These are phyloP conservation scores for Aspergillus diversus DNA, from an alignment of 495 filamentous ascomycete genomes.

Conservation along the genomic window DNA sequence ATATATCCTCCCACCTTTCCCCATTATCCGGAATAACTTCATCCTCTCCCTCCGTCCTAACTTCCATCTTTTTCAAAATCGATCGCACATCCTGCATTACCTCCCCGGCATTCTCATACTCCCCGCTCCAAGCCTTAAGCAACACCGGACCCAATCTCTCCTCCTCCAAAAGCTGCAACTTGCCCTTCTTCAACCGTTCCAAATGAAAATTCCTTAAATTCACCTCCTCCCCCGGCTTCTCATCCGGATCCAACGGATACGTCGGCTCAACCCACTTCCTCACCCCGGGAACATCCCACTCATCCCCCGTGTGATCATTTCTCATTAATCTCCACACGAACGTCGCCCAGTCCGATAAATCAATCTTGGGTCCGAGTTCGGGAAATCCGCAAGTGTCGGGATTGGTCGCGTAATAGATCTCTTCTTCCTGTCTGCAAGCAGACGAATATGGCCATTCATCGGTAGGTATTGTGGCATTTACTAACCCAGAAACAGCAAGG, in stretches of 20 bases:
- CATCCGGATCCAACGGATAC: neutral
- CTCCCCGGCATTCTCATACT: conserved; percentile 13
- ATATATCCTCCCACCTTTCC: neutral
- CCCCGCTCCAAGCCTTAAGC: conserved; percentile 15
- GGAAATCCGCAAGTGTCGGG: neutral
- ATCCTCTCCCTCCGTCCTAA: conserved; percentile 8
- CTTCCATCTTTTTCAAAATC: conserved; percentile 1
- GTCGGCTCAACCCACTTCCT: conserved; percentile 1
- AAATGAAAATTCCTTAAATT: neutral
- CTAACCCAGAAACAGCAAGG: neutral
- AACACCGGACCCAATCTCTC: conserved; percentile 6
- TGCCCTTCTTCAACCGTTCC: conserved; percentile 2
- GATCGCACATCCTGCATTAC: conserved; percentile 5
- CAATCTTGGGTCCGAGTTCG: neutral
- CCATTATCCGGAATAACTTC: conserved; percentile 11
- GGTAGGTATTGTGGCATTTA: conserved; percentile 7
- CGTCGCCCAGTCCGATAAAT: conserved; percentile 13
- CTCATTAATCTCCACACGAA: conserved; percentile 10
- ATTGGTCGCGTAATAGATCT: neutral
- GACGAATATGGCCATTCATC: conserved; percentile 10
- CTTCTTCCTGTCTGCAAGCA: neutral
- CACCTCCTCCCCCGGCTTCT: neutral
- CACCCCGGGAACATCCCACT: neutral
- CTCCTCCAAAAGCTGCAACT: conserved; percentile 14
- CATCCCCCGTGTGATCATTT: neutral